Conservation (phyloP, 1,284 basidiomycete genomes). For the Rhodotorula mucilaginosa region DNA sequence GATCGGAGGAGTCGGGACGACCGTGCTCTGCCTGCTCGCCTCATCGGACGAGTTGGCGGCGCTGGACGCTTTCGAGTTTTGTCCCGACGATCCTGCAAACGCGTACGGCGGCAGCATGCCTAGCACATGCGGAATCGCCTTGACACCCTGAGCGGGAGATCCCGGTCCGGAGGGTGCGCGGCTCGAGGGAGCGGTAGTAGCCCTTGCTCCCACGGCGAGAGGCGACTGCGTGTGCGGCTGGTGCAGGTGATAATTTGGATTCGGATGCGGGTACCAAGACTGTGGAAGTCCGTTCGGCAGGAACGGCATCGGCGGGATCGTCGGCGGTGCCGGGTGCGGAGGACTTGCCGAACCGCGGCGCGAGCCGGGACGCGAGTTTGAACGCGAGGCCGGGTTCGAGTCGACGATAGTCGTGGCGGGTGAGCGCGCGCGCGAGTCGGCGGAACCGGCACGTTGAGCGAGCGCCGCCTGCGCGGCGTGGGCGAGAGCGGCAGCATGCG, state of each 20-base stretch:
- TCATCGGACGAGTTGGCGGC: not conserved
- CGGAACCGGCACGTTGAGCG: slow-evolving; percentile 14
- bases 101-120: not conserved
- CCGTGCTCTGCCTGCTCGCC: not conserved
- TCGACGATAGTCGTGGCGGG: not conserved
- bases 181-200: slow-evolving; percentile 5
- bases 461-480: slow-evolving; percentile 28
- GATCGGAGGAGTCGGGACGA: not conserved
- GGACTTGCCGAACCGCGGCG: slow-evolving; percentile 15
- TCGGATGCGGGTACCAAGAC: slow-evolving; percentile 33
- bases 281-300: slow-evolving; percentile 1
- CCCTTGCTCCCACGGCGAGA: slow-evolving; percentile 13
- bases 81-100: not conserved
- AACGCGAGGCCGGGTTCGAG: not conserved
- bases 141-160: slow-evolving; percentile 8
- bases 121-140: not conserved
- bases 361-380: slow-evolving; percentile 3
- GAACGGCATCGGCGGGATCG: not conserved
- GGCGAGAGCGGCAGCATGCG: slow-evolving; percentile 25
- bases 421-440: slow-evolving; percentile 32
- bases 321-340: slow-evolving; percentile 3
- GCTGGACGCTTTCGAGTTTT: not conserved
- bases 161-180: slow-evolving; percentile 4
- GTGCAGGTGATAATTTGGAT: slow-evolving; percentile 33
- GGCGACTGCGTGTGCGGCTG: slow-evolving; percentile 35